Evolutionary conservation across 768 basidiomycete genomes (phyloP), one percentile per base, ranked within the genome.

Genomic region (Filobasidium wieringae): DNA sequence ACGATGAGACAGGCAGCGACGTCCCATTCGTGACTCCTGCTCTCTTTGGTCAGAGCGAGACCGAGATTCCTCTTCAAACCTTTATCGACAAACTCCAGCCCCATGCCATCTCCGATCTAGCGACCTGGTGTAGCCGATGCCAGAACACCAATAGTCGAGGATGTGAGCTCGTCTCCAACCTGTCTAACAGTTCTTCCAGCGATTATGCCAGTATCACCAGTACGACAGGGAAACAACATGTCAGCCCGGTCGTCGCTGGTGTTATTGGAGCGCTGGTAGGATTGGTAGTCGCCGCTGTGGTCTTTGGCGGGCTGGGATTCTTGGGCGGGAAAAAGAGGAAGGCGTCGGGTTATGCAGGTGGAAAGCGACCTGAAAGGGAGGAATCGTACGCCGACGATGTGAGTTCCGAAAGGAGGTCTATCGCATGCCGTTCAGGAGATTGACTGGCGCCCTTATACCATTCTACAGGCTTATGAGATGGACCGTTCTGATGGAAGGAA

Each of bases 211-310:
- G 19, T 40, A 56, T 57, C 40, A 60, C 65, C 31, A 62, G 54
- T 8, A 61, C 51, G 5, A 41, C 22, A 24, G 59, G 57, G 33
- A 60, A 26, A 8, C 58, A 62, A 1, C 52, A 63, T n/a, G 63
- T 66, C 30, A 63, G 63, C n/a, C 62, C 64, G 11, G 58, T 66
- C 31, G 65, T 66, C n/a, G 53, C 63, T 17, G 64, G 69, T 12
- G 59, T 69, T 37, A 71, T 71, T 45, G 69, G 69, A 12, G 65
- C 65, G 1, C 32, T 62, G 31, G 61, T 71, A 6, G 67, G 66
- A 1, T 36, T 67, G 43, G 57, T 66, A 5, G 32, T 67, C 22
- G 58, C 58, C 15, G 31, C 36, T 27, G 29, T 55, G 26, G 17
- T 59, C 9, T 14, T 59, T 32, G 53, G 32, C 27, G 34, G 22